Evolutionary conservation across 2,329 filamentous ascomycete genomes (phyloP), one percentile per base, ranked within the genome.

Genomic region (Aspergillus sp.): DNA sequence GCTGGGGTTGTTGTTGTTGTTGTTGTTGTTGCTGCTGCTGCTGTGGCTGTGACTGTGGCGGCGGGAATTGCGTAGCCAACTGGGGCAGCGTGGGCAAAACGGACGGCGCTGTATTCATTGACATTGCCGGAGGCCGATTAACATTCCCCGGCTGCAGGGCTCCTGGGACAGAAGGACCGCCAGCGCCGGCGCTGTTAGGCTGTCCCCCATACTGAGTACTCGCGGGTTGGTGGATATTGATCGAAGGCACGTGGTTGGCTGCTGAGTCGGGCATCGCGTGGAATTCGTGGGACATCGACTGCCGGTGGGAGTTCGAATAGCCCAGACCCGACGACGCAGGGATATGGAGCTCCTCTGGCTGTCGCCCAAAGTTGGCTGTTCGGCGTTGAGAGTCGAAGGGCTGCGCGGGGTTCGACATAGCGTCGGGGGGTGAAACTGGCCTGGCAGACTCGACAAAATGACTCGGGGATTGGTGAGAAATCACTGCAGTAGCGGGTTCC

Each of bases 161-260:
- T 48, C 80, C 80, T 12, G 82, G 82, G 4, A 85, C 65, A 47
- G 70, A 64, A 43, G 42, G 56, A 49, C 63, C 62, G 40, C 66
- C 42, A 28, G 8, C 66, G 58, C 46, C 67, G 57, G 57, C 62
- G 48, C 64, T 68, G 43, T 65, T 63, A 19, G 19, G 19, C 19
- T 19, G 19, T 48, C 57, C 60, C 45, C 68, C 64, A 59, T 75
- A 79, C 50, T 77, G 74, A 29, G 63, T 57, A 27, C 76, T 69
- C 19, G 71, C 73, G n/a, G 75, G 72, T 55, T 81, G 76, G 54
- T 83, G 80, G 42, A 83, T 69, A 57, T 73, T 81, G 60, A 83
- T 79, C 43, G 77, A 73, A 44, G 78, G 77, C 46, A 73, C 68
- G 50, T 72, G 69, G 44, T 64, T 62, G 47, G 67, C 64, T 57